Evolutionary conservation across 352 stramenopile species (phyloP).

Genomic region (Phytophthora multivora): DNA sequence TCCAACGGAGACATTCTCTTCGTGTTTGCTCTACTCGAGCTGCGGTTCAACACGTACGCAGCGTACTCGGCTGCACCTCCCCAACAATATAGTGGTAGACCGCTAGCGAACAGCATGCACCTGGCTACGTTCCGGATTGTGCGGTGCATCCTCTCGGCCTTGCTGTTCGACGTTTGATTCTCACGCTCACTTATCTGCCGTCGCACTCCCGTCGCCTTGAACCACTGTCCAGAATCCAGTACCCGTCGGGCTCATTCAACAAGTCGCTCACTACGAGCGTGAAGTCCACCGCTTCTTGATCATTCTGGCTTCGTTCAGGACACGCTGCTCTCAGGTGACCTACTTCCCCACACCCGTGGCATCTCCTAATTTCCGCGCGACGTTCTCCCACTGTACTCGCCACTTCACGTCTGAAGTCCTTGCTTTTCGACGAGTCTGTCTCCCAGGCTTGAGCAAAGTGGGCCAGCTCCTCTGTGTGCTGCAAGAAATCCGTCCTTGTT

Average conservation of each 20-base stretch:
- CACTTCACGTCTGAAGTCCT: background rate
- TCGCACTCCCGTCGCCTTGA: no score
- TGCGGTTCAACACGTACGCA: slow-evolving; percentile 30
- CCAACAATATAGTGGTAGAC: slow-evolving; percentile 14
- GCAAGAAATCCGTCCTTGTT: background rate
- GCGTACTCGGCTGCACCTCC: slow-evolving; percentile 34
- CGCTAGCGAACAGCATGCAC: background rate
- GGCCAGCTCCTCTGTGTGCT: background rate
- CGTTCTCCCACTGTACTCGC: background rate
- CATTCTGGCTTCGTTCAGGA: no score
- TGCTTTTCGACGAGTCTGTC: background rate
- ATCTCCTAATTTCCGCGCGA: background rate
- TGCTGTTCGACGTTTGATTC: no score
- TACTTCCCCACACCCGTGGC: background rate
- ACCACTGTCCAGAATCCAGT: background rate
- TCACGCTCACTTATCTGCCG: no score
- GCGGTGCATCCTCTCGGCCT: no score
- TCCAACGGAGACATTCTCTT: background rate
- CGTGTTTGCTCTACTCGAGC: slow-evolving; percentile 17
- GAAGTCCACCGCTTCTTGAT: background rate
- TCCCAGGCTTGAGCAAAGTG: background rate
- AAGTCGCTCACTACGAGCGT: background rate
- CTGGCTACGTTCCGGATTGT: no score
- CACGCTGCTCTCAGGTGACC: background rate
- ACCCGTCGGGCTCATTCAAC: background rate